Evolutionary conservation across 805 yeast species (phyloP).

Genomic region (Saccharomycopsis fermentans): DNA sequence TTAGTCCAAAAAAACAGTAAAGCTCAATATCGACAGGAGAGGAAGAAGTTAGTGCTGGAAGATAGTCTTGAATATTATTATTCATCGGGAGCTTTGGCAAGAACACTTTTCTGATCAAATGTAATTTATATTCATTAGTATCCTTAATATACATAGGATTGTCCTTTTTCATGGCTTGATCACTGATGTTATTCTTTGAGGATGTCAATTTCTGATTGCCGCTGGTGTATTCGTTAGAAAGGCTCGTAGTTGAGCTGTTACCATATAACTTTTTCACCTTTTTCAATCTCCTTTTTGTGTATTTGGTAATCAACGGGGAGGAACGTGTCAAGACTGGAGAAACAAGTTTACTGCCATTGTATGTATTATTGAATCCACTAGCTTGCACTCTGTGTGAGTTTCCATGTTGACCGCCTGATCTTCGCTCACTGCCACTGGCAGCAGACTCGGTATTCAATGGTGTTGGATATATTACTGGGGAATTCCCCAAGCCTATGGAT

Average conservation of each 20-base stretch:
- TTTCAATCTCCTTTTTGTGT: neutral
- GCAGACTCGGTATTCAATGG: conserved; percentile 7
- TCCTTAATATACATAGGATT: conserved; percentile 19
- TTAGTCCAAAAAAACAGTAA: conserved; percentile 36
- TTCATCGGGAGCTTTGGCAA: conserved; percentile 20
- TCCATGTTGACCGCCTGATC: conserved; percentile 2
- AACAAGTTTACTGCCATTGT: neutral
- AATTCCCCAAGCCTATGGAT: conserved; percentile 17
- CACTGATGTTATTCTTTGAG: neutral
- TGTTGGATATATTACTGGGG: conserved; percentile 18
- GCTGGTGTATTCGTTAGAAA: neutral
- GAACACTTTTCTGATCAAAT: conserved; percentile 22
- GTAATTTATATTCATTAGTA: conserved; percentile 22
- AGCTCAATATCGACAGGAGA: conserved; percentile 34
- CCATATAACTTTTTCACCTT: neutral
- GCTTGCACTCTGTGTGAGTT: neutral
- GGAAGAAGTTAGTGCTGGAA: conserved; percentile 33
- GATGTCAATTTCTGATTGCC: neutral
- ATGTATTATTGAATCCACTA: neutral
- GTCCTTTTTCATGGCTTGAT: neutral
- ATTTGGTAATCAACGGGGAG: neutral
- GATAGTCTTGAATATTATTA: conserved; percentile 19
- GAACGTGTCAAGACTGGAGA: neutral
- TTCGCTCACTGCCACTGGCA: conserved; percentile 1
- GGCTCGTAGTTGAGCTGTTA: neutral